Evolutionary conservation across 495 filamentous ascomycete genomes (phyloP).

Genomic region (Aspergillus olivimuriae): DNA sequence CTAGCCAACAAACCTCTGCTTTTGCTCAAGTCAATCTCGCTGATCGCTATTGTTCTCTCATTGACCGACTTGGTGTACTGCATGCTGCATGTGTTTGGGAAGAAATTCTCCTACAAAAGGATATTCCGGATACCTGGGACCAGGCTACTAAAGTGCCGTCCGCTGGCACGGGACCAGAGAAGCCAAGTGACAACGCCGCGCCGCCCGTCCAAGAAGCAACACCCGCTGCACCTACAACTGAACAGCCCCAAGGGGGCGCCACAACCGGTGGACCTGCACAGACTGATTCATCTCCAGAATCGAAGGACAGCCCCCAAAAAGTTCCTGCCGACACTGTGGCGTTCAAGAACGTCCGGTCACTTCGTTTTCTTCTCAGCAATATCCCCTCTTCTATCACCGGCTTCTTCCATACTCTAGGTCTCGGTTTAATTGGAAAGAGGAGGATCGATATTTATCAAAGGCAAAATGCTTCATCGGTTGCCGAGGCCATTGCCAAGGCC

Average conservation of each 20-base stretch:
- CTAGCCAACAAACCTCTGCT: conserved; percentile 43
- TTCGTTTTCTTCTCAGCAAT: conserved; percentile 70
- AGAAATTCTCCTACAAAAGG: conserved; percentile 65
- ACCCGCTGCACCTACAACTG: conserved; percentile 10
- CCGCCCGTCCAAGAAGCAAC: conserved; percentile 10
- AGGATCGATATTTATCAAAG: conserved; percentile 56
- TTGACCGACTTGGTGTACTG: conserved; percentile 66
- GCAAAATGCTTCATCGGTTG: conserved; percentile 63
- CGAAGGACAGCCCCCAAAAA: conserved; percentile 30
- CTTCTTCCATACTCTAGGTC: conserved; percentile 76
- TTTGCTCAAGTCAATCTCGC: conserved; percentile 72
- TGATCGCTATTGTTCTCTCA: conserved; percentile 66
- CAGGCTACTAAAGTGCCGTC: conserved; percentile 52
- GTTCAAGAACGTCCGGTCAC: conserved; percentile 71
- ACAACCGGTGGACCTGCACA: conserved; percentile 18
- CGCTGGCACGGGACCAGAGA: conserved; percentile 38
- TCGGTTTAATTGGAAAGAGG: conserved; percentile 66
- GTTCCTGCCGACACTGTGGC: conserved; percentile 44
- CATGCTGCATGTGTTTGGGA: conserved; percentile 77
- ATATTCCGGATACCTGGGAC: conserved; percentile 60
- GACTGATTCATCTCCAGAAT: conserved; percentile 24
- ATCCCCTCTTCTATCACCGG: conserved; percentile 63
- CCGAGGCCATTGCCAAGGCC: conserved; percentile 68
- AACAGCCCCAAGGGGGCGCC: conserved; percentile 13
- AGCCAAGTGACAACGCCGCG: conserved; percentile 33